Conservation (phyloP, 768 basidiomycete genomes). For the Panaeolus papilionaceus region DNA sequence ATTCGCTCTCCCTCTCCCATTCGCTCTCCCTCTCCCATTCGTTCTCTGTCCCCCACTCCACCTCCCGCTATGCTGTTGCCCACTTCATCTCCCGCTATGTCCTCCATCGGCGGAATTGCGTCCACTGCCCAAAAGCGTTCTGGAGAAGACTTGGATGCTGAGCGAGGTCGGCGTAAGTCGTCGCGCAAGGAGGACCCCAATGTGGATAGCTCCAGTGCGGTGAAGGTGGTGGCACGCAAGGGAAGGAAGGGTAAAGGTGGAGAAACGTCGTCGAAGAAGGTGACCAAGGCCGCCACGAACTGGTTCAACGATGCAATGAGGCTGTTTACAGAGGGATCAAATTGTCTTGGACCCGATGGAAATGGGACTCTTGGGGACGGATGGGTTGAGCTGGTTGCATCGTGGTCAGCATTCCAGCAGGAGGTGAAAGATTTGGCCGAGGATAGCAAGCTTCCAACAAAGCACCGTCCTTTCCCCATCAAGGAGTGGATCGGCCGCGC, state of each 20-base stretch:
- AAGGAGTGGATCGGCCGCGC: slow-evolving; percentile 17
- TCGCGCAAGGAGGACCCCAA: neutral
- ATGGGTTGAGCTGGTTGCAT: neutral
- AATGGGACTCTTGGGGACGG: neutral
- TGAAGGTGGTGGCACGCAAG: neutral
- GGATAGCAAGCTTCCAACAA: neutral
- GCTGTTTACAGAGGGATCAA: neutral
- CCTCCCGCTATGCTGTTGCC: neutral
- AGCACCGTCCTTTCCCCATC: neutral
- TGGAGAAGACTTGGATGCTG: too few relatives aligned
- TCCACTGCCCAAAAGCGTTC: too few relatives aligned
- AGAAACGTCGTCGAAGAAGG: neutral
- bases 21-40: neutral
- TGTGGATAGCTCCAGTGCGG: too few relatives aligned
- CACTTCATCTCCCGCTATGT: neutral
- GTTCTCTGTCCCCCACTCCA: neutral
- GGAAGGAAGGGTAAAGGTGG: neutral
- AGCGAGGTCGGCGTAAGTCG: too few relatives aligned
- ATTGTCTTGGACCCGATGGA: neutral
- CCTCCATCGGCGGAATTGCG: neutral
- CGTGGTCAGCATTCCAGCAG: neutral
- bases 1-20: neutral
- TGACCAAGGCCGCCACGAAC: too few relatives aligned
- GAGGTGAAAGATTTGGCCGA: neutral
- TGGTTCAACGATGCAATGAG: neutral